Evolutionary conservation across 768 basidiomycete species (phyloP).

Genomic region (Nevesoporus exiguus): DNA sequence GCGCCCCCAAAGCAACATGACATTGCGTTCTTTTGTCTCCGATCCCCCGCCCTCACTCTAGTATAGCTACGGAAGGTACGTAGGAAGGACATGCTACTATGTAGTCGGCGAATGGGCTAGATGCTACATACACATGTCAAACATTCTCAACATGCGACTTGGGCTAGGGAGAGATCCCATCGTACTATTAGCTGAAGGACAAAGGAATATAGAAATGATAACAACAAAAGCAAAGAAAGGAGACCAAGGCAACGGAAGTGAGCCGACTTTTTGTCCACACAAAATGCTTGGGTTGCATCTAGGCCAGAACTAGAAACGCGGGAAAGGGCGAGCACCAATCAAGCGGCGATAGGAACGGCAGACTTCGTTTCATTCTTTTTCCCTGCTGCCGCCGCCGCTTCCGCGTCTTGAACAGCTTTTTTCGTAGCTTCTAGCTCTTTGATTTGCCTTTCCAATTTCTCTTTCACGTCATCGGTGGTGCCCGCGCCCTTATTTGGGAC

Average conservation of each 20-base stretch:
- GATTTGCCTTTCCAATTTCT: slow-evolving; percentile 48
- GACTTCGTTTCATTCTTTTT: slow-evolving; percentile 58
- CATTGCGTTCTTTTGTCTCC: slow-evolving; percentile 13
- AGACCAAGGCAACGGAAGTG: slow-evolving; percentile 13
- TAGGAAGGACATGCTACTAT: slow-evolving; percentile 8
- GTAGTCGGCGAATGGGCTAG: slow-evolving; percentile 12
- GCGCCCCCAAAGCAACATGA: slow-evolving; percentile 2
- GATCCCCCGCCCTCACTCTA: slow-evolving; percentile 8
- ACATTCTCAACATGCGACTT: slow-evolving; percentile 9
- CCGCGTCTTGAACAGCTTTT: slow-evolving; percentile 63
- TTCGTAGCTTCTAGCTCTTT: slow-evolving; percentile 69
- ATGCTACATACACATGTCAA: slow-evolving; percentile 23
- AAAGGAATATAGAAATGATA: slow-evolving; percentile 15
- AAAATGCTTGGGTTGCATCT: slow-evolving; percentile 12
- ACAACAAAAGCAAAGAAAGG: slow-evolving; percentile 12
- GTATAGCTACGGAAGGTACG: slow-evolving; percentile 13
- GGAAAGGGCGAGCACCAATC: not conserved
- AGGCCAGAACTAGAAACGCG: not conserved
- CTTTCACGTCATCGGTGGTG: slow-evolving; percentile 38
- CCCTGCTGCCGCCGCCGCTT: slow-evolving; percentile 53
- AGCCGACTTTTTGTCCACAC: slow-evolving; percentile 18
- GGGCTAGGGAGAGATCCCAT: slow-evolving; percentile 7
- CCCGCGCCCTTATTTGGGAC: slow-evolving; percentile 26
- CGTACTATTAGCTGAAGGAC: slow-evolving; percentile 7
- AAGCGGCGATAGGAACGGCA: slow-evolving; percentile 39